These are phyloP conservation scores for Chrysanthemum lavandulifolium DNA, from an alignment of 129 eudicot species.

Conservation along the genomic window DNA sequence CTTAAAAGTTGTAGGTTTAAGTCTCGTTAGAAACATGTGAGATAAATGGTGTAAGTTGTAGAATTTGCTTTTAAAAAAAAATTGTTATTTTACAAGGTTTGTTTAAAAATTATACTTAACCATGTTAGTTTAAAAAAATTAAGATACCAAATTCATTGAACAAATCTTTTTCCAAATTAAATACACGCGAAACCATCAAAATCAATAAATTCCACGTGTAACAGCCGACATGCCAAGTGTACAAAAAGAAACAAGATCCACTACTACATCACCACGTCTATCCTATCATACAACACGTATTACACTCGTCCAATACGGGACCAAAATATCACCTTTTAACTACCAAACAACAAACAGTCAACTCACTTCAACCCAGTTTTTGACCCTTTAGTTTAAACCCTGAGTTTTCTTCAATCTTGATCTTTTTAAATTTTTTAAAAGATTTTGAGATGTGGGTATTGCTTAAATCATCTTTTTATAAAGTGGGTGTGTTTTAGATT, in stretches of 20 bases:
- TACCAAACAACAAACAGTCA: constrained; percentile 5
- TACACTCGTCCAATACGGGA: constrained; percentile 25
- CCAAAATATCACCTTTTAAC: constrained; percentile 11
- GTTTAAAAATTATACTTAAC: too few species aligned
- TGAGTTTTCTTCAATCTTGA: not conserved
- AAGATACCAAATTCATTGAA: too few species aligned
- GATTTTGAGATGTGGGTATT: too few species aligned
- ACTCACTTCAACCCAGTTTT: not conserved
- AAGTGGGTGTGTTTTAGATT: not conserved
- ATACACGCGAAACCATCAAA: not conserved
- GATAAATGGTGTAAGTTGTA: too few species aligned
- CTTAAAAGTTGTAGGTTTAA: too few species aligned
- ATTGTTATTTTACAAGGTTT: too few species aligned
- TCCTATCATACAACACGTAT: constrained; percentile 21
- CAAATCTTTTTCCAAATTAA: not conserved
- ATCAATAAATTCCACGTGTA: constrained; percentile 13
- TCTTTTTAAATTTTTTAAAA: not conserved
- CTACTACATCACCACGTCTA: constrained; percentile 20
- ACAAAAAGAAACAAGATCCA: not conserved
- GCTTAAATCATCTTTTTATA: too few species aligned
- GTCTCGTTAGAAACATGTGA: too few species aligned
- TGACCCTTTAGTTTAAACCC: not conserved
- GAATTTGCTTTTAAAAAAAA: too few species aligned
- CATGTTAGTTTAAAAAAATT: too few species aligned
- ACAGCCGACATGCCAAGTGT: constrained; percentile 24